Evolutionary conservation across 1,284 basidiomycete species (phyloP), one percentile per base, ranked within the genome.

Genomic region (Ustilago lituana): DNA sequence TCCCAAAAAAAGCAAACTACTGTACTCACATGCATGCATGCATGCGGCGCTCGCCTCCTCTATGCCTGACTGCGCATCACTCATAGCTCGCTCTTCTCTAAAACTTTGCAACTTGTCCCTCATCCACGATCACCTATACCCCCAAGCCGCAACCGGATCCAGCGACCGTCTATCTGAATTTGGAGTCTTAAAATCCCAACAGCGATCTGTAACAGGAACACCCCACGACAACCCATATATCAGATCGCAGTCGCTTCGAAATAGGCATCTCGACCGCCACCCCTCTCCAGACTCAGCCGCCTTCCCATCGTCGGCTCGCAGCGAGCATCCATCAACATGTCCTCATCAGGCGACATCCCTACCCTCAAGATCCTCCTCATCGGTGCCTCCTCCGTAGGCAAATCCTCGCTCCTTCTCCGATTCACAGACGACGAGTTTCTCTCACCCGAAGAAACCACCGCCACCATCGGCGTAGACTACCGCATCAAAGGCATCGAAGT

Each of bases 351-450:
- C 15, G 77, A 77, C 48, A 60, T 79, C 7, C 78, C 78, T 10
- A 80, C 78, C 17, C 83, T 86, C 74, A 86, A 87, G 78, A 76
- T 87, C 19, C 78, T 87, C 15, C 81, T 87, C 37, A 86, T 87
- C 27, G 86, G 93, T 19, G 94, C 95, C 81, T 93, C 93, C 5
- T 92, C 91, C 6, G 94, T 97, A 15, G 94, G 94, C 74, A 87
- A 87, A 76, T 86, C 92, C 61, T 94, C 92, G 63, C 85, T 98
- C 7, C 84, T 98, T 1, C 85, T 98, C 6, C 87, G 95, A 7
- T 98, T 97, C 85, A 95, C 94, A 4, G 94, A 98, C 81, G 92
- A 97, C 83, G 92, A 93, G 75, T 98, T 94, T 88, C 85, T 98
- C 27, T 89, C 91, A 20, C 92, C 96, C 77, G 95, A 98, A 79